Conservation (phyloP, 352 stramenopile genomes). For the Pythium oligandrum region DNA sequence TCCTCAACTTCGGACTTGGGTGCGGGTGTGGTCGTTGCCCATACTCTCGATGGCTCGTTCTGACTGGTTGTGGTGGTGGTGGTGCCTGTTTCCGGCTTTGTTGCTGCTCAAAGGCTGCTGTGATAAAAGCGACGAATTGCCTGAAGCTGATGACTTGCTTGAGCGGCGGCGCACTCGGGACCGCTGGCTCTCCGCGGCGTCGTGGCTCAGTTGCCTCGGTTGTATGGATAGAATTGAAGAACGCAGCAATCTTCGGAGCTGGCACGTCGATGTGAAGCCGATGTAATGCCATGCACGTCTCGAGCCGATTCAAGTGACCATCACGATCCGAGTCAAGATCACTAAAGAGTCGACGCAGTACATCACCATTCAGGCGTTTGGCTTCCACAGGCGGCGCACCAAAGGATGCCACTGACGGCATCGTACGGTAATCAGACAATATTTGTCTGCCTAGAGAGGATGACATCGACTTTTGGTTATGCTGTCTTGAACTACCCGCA, state of each 20-base stretch:
- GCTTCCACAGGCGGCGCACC: slow-evolving; percentile 21
- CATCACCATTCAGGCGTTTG: slow-evolving; percentile 33
- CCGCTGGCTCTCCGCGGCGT: background rate
- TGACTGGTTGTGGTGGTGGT: too few species aligned
- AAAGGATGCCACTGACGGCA: slow-evolving; percentile 58
- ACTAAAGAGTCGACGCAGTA: slow-evolving; percentile 74
- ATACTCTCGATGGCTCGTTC: too few species aligned
- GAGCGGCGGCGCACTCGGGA: slow-evolving; percentile 20
- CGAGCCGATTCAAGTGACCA: slow-evolving; percentile 63
- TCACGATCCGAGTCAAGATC: slow-evolving; percentile 68
- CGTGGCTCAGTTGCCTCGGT: background rate
- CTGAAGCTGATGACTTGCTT: slow-evolving; percentile 74
- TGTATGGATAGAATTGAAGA: slow-evolving; percentile 54
- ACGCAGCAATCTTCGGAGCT: slow-evolving; percentile 50
- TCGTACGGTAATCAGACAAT: slow-evolving; percentile 64
- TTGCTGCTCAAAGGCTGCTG: slow-evolving; percentile 33
- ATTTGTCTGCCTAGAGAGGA: slow-evolving; percentile 66
- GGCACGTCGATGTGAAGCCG: slow-evolving; percentile 59
- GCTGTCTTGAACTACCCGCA: too few species aligned
- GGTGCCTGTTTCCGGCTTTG: slow-evolving; percentile 4
- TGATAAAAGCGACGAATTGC: slow-evolving; percentile 71
- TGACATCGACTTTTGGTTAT: background rate
- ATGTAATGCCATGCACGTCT: slow-evolving; percentile 69
- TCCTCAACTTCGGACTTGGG: too few species aligned
- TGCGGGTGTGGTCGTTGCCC: too few species aligned